Evolutionary conservation across 208 protist genomes (phyloP), one percentile per base, ranked within the genome.

Genomic region (Polymyxa betae): DNA sequence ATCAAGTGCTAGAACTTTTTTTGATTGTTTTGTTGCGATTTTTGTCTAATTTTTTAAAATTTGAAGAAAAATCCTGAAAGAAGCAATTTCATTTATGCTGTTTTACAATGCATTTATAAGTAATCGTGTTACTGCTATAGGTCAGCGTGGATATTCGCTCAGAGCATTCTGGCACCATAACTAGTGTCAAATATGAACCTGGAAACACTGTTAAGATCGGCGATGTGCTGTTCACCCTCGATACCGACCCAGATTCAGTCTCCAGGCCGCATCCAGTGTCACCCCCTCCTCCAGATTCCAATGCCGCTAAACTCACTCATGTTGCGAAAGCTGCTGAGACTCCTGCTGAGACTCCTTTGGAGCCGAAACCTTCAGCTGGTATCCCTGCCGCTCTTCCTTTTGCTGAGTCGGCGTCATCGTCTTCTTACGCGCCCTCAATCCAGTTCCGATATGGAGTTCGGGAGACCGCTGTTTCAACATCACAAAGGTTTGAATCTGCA

Each of bases 111-210:
- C n/a, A n/a, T n/a, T n/a, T n/a, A n/a, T n/a, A n/a, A n/a, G n/a
- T n/a, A n/a, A n/a, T n/a, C n/a, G n/a, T n/a, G n/a, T n/a, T n/a
- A n/a, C n/a, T n/a, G n/a, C n/a, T n/a, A n/a, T 43, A 82, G 72
- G 72, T 82, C n/a, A 82, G 72, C 35, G 72, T 82, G 10, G 72
- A 82, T 82, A 82, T 82, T 82, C 72, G 72, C 12, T 82, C 72
- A 43, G 10, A 5, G 72, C 40, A 35, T 20, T 5, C 72, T 40
- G 72, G 72, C 16, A n/a, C 35, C 35, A n/a, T 82, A 20, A 40
- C n/a, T 35, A n/a, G 35, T 20, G 72, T 82, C 5, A 38, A 5
- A 12, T 5, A 5, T 45, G 40, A 82, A 43, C 72, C 72, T 43
- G 72, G 72, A 20, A 5, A 82, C 5, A n/a, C 35, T 82, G 72